Percentiles rank a stretch among this genome's conserved stretches.
Evolutionary conservation across 345 rosid genomes (phyloP).

Genomic region (Lepidium africanum): DNA sequence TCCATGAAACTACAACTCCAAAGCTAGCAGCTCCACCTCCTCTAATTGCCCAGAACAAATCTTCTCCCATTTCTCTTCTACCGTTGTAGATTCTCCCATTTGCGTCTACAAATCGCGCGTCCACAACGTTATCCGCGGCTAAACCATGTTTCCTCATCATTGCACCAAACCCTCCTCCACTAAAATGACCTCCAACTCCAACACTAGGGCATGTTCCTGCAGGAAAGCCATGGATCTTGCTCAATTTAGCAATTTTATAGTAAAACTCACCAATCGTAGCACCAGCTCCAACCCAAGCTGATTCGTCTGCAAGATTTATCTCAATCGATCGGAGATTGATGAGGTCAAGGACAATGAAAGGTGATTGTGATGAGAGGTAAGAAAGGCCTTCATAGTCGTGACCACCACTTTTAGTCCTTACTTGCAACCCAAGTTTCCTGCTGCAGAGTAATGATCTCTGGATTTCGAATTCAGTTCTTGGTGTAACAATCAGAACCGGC

Average conservation of each 20-base stretch:
- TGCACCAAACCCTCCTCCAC: slow-evolving; percentile 56
- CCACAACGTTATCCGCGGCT: slow-evolving; percentile 44
- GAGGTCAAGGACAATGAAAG: slow-evolving; percentile 51
- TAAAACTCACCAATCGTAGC: slow-evolving; percentile 56
- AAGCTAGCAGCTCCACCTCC: slow-evolving; percentile 40
- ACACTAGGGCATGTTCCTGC: slow-evolving; percentile 60
- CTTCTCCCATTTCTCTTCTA: slow-evolving; percentile 37
- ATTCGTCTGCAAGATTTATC: slow-evolving; percentile 22
- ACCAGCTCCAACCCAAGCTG: slow-evolving; percentile 54
- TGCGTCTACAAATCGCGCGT: slow-evolving; percentile 43
- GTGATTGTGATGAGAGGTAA: slow-evolving; percentile 31
- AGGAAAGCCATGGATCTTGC: slow-evolving; percentile 47
- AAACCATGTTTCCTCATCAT: slow-evolving; percentile 58
- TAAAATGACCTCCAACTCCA: slow-evolving; percentile 54
- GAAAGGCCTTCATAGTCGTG: slow-evolving; percentile 68
- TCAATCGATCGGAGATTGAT: slow-evolving; percentile 30
- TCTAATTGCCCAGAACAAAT: slow-evolving; percentile 36
- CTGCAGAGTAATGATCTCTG: slow-evolving; percentile 41
- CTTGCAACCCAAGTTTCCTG: slow-evolving; percentile 29
- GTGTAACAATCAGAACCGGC: slow-evolving; percentile 38
- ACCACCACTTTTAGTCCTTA: slow-evolving; percentile 61
- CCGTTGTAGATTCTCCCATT: slow-evolving; percentile 34
- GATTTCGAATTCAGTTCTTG: slow-evolving; percentile 38
- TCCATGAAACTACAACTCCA: slow-evolving; percentile 29
- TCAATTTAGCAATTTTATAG: slow-evolving; percentile 35